Conservation (phyloP, 2,329 filamentous ascomycete genomes). For the Fusarium duplospermum region DNA sequence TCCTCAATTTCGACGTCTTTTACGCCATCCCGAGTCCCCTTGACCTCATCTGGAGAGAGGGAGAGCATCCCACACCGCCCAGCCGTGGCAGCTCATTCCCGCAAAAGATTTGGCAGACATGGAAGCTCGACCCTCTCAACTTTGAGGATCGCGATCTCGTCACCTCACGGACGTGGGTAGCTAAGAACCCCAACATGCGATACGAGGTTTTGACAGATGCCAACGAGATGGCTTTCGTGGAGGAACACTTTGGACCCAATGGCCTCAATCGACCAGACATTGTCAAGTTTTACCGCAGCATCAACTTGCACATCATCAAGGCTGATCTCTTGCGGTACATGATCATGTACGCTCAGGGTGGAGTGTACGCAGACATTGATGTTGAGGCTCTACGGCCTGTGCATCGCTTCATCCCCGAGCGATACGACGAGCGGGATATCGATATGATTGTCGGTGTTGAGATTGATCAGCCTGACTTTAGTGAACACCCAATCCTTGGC, state of each 20-base stretch:
- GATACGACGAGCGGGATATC: conserved; percentile 72
- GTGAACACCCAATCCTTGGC: conserved; percentile 72
- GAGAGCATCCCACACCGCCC: conserved; percentile 9
- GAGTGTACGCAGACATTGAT: conserved; percentile 72
- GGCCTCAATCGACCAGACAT: conserved; percentile 76
- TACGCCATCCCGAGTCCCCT: conserved; percentile 43
- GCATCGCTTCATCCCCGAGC: conserved; percentile 56
- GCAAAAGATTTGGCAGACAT: conserved; percentile 81
- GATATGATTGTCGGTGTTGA: conserved; percentile 78
- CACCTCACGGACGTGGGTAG: conserved; percentile 72
- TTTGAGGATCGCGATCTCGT: conserved; percentile 73
- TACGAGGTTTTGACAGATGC: conserved; percentile 78
- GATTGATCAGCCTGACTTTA: conserved; percentile 76
- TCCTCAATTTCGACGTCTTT: conserved; percentile 59
- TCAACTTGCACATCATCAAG: conserved; percentile 73
- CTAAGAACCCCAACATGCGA: conserved; percentile 73
- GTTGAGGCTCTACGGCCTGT: conserved; percentile 52
- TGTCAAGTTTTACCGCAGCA: conserved; percentile 68
- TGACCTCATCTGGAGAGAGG: conserved; percentile 26
- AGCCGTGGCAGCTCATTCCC: conserved; percentile 60
- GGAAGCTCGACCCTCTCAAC: conserved; percentile 75
- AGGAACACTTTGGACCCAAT: conserved; percentile 72
- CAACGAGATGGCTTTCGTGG: conserved; percentile 75
- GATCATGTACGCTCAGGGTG: conserved; percentile 79
- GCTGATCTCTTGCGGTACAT: conserved; percentile 77